Evolutionary conservation across 306 rosid species (phyloP), one percentile per base, ranked within the genome.

Genomic region (Sophora flavescens): DNA sequence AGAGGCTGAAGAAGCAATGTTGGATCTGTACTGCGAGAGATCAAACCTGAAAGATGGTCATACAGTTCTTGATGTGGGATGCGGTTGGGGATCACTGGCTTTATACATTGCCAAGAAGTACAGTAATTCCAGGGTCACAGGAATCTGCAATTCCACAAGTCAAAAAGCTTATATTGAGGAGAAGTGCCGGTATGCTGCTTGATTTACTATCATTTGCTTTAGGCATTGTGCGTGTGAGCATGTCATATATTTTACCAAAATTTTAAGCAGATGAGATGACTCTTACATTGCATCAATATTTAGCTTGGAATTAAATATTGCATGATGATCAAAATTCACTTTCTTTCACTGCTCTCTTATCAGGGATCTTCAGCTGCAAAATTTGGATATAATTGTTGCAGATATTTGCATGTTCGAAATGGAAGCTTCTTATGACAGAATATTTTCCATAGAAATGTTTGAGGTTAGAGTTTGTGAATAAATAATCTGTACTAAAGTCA

Each of bases 1-100:
- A 87, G 92, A 92, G 8, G 98, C 97, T 42, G 98, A 95, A 85
- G 91, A 86, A 70, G 92, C 90, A 69, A 90, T 85, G 97, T 33
- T 90, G 82, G 91, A 88, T 63, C 68, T 90, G 18, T 87, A 86
- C 76, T 88, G 99, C 15, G 85, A 92, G 71, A 90, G 96, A 78
- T 76, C 99, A 45, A 79, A 86, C 62, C 64, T 92, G 26, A 86
- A 80, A 86, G 90, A 95, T 74, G 97, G 97, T 16, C 88, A 89
- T 26, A 62, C 84, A n/a, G 87, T 95, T 74, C 97, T 92, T 28
- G 97, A 92, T 63, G 86, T 95, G 26, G 97, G 99, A 45, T 90
- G 99, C 17, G 99, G 99, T 42, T 95, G 98, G 98, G 98, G 97
- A 39, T 92, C 97, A 7, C 84, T 95, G 14, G 73, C 88, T 47